Base-by-base conservation (phyloP, 208 protist genomes). In the Crithidia expoeki region DNA sequence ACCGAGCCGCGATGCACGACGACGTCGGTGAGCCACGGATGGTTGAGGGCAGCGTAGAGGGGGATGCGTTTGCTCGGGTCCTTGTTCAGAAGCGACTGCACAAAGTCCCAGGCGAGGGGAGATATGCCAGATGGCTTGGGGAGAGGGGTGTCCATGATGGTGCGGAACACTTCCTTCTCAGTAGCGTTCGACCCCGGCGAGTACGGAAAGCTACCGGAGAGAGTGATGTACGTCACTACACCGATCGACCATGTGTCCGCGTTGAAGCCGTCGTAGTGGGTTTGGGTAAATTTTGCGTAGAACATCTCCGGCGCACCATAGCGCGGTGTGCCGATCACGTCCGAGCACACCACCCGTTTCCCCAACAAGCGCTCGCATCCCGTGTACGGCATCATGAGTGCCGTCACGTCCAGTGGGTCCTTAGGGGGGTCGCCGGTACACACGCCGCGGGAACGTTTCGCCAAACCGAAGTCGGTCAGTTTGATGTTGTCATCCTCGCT, bases 151-250 rank as follows among this genome's bases (percentile, higher is more conserved):
- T 92, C 85, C 82, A 93, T 90, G 67, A 98, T 97, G 46, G 81
- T 89, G 17, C 81, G 80, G 74, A 97, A 98, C n/a, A 98, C 90
- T 46, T 94, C 90, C 88, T 98, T 80, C 83, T 94, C 82, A 76
- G 90, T 73, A 50, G 96, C 62, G 71, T 80, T 80, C 63, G 97
- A 81, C 76, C 97, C 85, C 1, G 89, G 81, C 10, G 86, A 93
- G 72, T 99, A 99, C 16, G 98, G 98, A 32, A 99, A 94, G 63
- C 89, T 96, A 47, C 98, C 98, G 36, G 97, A 97, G 7, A 99
- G 85, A 30, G 98, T 93, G 23, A 99, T 98, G 83, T 97, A 99
- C 4, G 99, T 92, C 25, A 99, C 96, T 2, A 99, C 95, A 19
- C 98, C 98, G 27, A 98, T 91, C 12, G 91, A 96, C 97, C 98